Percentiles rank a stretch among this genome's conserved stretches.
phyloP scores from a whole-genome alignment of 176 grass and related monocot species.

The Aegilops sharonensis region DNA sequence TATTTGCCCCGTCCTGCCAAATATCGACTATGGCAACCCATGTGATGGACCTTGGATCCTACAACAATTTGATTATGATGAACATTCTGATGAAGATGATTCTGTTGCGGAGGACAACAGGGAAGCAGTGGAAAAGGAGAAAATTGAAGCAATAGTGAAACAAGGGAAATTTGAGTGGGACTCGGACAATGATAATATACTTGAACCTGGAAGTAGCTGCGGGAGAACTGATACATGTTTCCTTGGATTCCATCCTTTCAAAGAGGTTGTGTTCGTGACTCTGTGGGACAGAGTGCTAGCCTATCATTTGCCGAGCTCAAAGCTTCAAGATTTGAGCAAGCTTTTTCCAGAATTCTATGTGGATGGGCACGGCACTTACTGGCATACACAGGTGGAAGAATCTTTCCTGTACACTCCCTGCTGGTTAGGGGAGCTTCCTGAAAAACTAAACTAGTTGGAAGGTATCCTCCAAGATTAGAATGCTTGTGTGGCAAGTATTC shows the following conservation, averaged over 20 bases:
- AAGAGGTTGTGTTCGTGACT: not conserved
- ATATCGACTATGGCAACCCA: not conserved
- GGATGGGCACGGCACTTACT: not conserved
- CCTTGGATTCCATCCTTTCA: not conserved
- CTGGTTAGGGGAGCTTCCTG: not conserved
- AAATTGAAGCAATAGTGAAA: not conserved
- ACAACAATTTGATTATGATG: not conserved
- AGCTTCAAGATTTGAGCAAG: not conserved
- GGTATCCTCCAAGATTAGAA: not conserved
- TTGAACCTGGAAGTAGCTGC: not conserved
- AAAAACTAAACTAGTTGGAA: not conserved
- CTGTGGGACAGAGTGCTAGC: not conserved
- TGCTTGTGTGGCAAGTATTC: not conserved
- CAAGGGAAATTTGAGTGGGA: not conserved
- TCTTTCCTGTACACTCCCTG: constrained; percentile 18
- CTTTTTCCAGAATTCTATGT: not conserved
- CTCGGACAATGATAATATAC: not conserved
- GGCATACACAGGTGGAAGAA: not conserved
- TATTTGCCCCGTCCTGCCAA: not conserved
- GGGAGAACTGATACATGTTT: not conserved
- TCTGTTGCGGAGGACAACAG: not conserved
- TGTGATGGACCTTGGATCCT: not conserved
- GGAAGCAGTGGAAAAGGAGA: not conserved
- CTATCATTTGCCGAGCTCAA: not conserved
- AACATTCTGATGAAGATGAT: not conserved